Evolutionary conservation across 2,329 filamentous ascomycete genomes (phyloP), one percentile per base, ranked within the genome.

Genomic region (Rhexocercosporidium sp.): DNA sequence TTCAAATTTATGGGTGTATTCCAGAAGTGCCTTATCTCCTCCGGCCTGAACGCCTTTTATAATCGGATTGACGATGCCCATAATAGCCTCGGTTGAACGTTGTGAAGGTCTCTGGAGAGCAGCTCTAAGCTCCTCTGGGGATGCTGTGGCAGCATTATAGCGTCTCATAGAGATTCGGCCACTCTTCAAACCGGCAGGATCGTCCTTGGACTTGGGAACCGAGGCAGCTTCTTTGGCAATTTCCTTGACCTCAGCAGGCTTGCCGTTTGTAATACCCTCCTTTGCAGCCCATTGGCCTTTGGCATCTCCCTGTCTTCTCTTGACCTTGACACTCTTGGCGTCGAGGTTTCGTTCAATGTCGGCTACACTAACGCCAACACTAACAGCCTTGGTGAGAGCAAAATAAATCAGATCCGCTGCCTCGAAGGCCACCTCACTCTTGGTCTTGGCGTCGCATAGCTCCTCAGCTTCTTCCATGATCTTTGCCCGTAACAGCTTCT

Each of bases 391-490:
- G 25, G 96, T 93, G 65, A 99, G 82, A 8, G 95, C 93, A 82
- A 99, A 99, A 82, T 98, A 99, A 62, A 99, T 89, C 65, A 99
- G 82, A 77, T 99, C 96, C 0, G 96, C 96, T 9, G 96, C 94
- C 80, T 99, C 96, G 70, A 97, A 97, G 1, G 96, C 93, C 69
- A 97, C 87, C 16, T 98, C 92, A 70, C 94, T 86, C 68, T 92
- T 91, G 0, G 89, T 90, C 72, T 89, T 89, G 18, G 96, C 95
- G 71, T 96, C 89, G 76, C 95, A 97, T 49, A 99, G 85, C 81
- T 99, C 96, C 76, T 96, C 92, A 0, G 96, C 96, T 79, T 99
- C 96, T 80, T 99, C 96, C 89, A 98, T 96, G 65, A 99, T 97
- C 85, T 99, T 99, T 3, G 96, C 96, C 51, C 92, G 87, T 63